Conservation (phyloP, 371 early-diverging fungal species). For the Choanephora cucurbitarum region DNA sequence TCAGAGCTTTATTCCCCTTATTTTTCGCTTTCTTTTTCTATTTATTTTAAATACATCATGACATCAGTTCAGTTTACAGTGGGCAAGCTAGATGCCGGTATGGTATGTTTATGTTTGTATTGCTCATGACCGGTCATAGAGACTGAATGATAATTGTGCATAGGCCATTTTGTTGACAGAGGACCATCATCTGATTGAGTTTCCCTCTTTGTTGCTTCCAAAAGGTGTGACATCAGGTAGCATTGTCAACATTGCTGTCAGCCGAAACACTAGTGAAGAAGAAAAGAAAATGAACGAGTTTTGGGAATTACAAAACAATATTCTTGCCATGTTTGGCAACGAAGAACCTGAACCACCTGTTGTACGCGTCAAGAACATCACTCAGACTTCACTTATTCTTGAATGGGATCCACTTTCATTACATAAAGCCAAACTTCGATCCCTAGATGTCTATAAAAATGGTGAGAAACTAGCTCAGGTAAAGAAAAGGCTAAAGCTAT, state of each 20-base stretch:
- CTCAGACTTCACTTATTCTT: constrained; percentile 89
- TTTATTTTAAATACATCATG: constrained; percentile 13
- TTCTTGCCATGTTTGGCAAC: constrained; percentile 78
- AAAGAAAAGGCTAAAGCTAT: constrained; percentile 23
- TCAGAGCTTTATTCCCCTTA: no score
- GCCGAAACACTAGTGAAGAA: constrained; percentile 85
- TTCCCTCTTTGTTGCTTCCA: constrained; percentile 94
- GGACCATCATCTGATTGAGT: constrained; percentile 97
- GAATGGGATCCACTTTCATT: constrained; percentile 89
- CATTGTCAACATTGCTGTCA: constrained; percentile 91
- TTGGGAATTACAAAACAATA: constrained; percentile 81
- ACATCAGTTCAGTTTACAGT: constrained; percentile 85
- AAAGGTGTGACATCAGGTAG: constrained; percentile 91
- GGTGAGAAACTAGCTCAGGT: constrained; percentile 54
- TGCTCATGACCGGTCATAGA: neutral
- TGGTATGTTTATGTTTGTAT: constrained; percentile 44
- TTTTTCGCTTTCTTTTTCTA: constrained; percentile 1
- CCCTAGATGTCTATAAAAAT: constrained; percentile 87
- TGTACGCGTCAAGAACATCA: constrained; percentile 74
- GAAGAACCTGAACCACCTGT: constrained; percentile 78
- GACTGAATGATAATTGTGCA: neutral
- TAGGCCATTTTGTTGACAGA: constrained; percentile 90
- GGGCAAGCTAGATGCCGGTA: constrained; percentile 91
- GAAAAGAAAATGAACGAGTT: constrained; percentile 79
- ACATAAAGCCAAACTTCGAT: constrained; percentile 76